phyloP scores from a whole-genome alignment of 345 rosid species.

The Salix dunnii region DNA sequence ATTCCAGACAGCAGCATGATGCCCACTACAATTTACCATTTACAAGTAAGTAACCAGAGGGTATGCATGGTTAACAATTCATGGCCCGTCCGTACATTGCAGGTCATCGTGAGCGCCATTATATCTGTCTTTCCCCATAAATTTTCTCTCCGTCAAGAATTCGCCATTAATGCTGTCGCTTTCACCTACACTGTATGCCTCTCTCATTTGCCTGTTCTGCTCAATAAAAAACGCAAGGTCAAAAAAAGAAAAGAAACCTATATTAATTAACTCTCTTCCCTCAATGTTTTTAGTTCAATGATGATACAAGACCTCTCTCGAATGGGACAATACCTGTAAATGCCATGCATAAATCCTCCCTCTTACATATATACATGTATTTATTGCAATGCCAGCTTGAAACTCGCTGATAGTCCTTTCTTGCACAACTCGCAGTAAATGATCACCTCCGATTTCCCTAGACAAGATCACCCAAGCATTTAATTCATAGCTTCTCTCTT shows the following conservation, averaged over 20 bases:
- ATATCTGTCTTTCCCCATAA: conserved; percentile 34
- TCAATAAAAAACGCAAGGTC: not conserved
- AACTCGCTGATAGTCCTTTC: conserved; percentile 51
- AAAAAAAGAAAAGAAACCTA: conserved; percentile 11
- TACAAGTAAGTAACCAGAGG: too few species aligned
- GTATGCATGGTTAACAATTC: not conserved
- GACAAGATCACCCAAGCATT: conserved; percentile 36
- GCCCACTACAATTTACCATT: too few species aligned
- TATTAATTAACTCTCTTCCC: conserved; percentile 17
- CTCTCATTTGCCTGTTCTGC: conserved; percentile 8
- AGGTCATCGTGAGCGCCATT: conserved; percentile 35
- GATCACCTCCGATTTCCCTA: conserved; percentile 29
- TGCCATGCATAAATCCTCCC: conserved; percentile 10
- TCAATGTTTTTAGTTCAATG: conserved; percentile 14
- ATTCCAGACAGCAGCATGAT: too few species aligned
- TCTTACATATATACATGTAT: conserved; percentile 5
- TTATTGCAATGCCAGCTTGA: conserved; percentile 56
- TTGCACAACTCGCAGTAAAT: conserved; percentile 17
- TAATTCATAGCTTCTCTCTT: conserved; percentile 9
- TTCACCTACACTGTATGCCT: conserved; percentile 28
- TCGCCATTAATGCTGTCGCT: conserved; percentile 50
- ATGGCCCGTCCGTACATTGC: conserved; percentile 19
- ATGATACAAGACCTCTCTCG: conserved; percentile 17
- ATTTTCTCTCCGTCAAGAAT: conserved; percentile 28
- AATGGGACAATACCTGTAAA: conserved; percentile 3